Base-by-base conservation (phyloP, 345 rosid species). In the Eucalyptus pumila region DNA sequence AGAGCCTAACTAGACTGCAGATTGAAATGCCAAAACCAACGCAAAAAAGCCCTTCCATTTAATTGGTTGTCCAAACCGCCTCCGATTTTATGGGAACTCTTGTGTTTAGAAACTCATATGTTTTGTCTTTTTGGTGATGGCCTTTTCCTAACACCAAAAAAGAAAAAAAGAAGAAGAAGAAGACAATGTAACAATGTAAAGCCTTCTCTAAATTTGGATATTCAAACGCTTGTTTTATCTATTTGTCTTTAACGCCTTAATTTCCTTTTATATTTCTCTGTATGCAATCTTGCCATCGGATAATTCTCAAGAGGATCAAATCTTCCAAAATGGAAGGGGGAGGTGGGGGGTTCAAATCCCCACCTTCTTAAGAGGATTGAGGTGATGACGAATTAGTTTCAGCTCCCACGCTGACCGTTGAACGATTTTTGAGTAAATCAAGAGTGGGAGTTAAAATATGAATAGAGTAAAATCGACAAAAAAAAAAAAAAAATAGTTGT, bases 101-200 rank as follows among this genome's bases (percentile, higher is more conserved):
- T n/a, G 15, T n/a, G 11, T 8, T 32, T 16, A 67, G 37, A n/a
- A 67, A n/a, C 80, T 16, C 13, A 3, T 5, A 2, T 10, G n/a
- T 26, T 11, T 58, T 26, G 26, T 52, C 14, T 58, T 58, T 58
- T 58, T 26, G 13, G 65, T 2, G n/a, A 58, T 4, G n/a, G 65
- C 65, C 65, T 58, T 58, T 26, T 58, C 30, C 14, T 58, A 52
- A 19, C n/a, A 5, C 65, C 3, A 10, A 5, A 26, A 58, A 56
- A 24, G 1, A 2, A 23, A 2, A 24, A 11, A 11, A 8, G 19
- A 8, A 9, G 5, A 9, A 52, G 7, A 5, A 40, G 6, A 40
- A 40, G 5, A 5, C 52, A 15, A 16, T 23, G 30, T 23, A 9
- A 10, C 1, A 56, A 24, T 24, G 62, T 56, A 24, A 56, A 56